Base-by-base conservation (phyloP, 2,329 filamentous ascomycete genomes). In the Penicillium vulpinum region DNA sequence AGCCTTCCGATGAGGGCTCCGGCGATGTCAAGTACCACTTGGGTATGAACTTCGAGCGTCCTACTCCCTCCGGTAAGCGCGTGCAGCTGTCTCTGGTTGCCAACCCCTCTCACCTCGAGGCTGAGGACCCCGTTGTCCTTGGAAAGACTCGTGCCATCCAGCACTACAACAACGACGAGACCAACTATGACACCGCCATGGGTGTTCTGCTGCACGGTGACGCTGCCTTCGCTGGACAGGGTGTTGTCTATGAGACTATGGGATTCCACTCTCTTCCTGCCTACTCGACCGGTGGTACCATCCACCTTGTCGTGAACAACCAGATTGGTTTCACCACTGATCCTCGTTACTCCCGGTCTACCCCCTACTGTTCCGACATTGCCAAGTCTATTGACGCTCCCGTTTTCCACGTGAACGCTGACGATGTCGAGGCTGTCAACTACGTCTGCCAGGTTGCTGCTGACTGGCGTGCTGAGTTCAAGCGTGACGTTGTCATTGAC, bases 321-420 rank as follows among this genome's bases (percentile, higher is more conserved):
- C 94, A 99, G 83, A 99, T 99, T 75, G 94, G 94, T 77, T 99
- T 99, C 83, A 99, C 94, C 52, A 99, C 94, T 22, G 94, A 99
- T 73, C 94, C 94, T 66, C 91, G 94, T 72, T 99, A 96, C 77
- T 89, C 94, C 68, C 92, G 94, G 68, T 99, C 94, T 21, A 99
- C 94, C 48, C 90, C 94, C 43, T 99, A 99, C 85, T 99, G 94
- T 81, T 97, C 94, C 41, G 94, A 99, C 76, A 97, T 99, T 70
- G 94, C 94, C 78, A 99, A 99, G 83, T 91, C 94, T 50, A 97
- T 99, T 67, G 94, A 99, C 69, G 94, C 94, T 2, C 94, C 94
- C 44, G 91, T 99, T 57, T 99, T 99, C 87, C 94, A 99, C 80
- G 94, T 99, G 74, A 99, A 99, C 72, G 94, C 91, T 65, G 94